Conservation (phyloP, 179 eudicot species). For the Spinacia oleracea region DNA sequence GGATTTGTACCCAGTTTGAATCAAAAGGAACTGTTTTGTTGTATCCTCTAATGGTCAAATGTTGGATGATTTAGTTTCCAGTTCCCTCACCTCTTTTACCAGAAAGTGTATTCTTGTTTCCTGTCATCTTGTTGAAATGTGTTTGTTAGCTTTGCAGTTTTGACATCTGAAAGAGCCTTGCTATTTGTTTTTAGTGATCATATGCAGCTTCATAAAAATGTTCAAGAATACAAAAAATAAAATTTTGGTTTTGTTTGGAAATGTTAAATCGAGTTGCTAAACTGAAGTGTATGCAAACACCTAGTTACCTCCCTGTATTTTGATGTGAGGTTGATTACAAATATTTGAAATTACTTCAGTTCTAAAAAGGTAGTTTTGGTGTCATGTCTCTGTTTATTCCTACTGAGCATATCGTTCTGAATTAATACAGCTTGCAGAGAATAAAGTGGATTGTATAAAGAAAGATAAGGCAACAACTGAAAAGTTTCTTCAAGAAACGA, state of each 20-base stretch:
- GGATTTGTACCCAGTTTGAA: too few relatives aligned
- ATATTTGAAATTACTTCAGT: too few relatives aligned
- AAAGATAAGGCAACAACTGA: constrained; percentile 92
- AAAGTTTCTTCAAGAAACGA: constrained; percentile 93
- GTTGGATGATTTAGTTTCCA: neutral
- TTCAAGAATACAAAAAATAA: neutral
- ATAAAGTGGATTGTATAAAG: constrained; percentile 87
- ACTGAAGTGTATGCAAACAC: neutral
- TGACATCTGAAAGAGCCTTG: neutral
- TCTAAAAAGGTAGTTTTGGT: too few relatives aligned
- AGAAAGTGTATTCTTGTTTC: neutral
- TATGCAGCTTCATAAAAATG: neutral
- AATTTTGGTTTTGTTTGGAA: neutral
- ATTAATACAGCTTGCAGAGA: constrained; percentile 81
- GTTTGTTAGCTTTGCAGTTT: neutral
- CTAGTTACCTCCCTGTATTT: neutral
- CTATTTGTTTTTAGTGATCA: neutral
- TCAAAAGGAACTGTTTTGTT: too few relatives aligned
- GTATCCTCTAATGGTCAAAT: too few relatives aligned
- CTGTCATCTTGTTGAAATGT: neutral
- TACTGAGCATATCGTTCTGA: constrained; percentile 4
- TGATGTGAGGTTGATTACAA: neutral
- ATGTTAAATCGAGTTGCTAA: neutral
- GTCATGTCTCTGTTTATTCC: too few relatives aligned
- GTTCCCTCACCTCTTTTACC: neutral